phyloP scores from a whole-genome alignment of 768 basidiomycete genomes.

The Porpolomopsis calyptriformis region DNA sequence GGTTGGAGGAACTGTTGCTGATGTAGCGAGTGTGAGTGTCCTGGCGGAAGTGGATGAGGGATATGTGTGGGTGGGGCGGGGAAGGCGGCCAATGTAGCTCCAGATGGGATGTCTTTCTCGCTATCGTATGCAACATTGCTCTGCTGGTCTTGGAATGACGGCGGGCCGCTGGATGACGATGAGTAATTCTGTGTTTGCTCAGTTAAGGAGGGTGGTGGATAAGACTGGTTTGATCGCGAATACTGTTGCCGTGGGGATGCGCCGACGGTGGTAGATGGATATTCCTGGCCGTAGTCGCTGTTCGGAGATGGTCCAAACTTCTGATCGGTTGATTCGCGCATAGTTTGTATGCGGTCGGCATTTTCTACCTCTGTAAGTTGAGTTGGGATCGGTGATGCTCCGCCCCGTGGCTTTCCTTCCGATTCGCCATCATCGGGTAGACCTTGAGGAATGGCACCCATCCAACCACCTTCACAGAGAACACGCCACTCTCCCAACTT shows the following conservation, averaged over 20 bases:
- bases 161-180: constrained; percentile 27
- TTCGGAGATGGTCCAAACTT: constrained; percentile 2
- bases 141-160: constrained; percentile 16
- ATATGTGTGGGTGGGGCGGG: constrained; percentile 65
- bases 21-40: constrained; percentile 17
- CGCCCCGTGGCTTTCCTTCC: constrained; percentile 1
- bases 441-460: constrained; percentile 37
- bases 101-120: constrained; percentile 25
- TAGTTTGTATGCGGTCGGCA: no score
- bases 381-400: not conserved
- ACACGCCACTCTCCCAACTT: constrained; percentile 63
- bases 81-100: constrained; percentile 61
- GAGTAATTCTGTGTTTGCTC: constrained; percentile 5
- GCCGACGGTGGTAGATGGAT: not conserved
- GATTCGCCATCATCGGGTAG: constrained; percentile 25
- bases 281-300: not conserved
- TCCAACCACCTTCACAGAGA: constrained; percentile 70
- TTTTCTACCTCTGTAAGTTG: no score
- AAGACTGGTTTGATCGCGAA: not conserved
- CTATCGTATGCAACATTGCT: constrained; percentile 27
- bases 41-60: constrained; percentile 43
- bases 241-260: constrained; percentile 2
- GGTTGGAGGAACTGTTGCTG: constrained; percentile 14
- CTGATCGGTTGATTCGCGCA: constrained; percentile 3
- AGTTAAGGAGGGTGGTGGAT: constrained; percentile 8